phyloP scores from a whole-genome alignment of 2,329 filamentous ascomycete species.

The Alternaria atra region DNA sequence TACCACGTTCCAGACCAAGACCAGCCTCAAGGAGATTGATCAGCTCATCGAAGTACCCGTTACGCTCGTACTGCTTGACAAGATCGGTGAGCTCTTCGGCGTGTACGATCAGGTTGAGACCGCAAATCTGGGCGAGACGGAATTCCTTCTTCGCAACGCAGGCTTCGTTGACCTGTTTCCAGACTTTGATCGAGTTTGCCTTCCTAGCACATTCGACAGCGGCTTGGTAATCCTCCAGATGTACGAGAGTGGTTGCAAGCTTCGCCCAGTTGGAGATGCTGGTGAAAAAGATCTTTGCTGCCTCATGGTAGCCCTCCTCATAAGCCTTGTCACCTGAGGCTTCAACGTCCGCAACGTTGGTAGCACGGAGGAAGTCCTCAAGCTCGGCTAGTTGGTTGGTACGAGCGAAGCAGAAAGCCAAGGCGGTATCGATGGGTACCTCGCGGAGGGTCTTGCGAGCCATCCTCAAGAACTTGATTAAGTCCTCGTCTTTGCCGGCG shows the following conservation, averaged over 20 bases:
- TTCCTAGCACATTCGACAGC: constrained; percentile 98
- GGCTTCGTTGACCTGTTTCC: constrained; percentile 97
- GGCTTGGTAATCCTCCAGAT: constrained; percentile 95
- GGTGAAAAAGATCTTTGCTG: constrained; percentile 97
- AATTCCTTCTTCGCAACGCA: constrained; percentile 99
- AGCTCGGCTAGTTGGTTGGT: constrained; percentile 91
- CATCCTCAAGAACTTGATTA: constrained; percentile 97
- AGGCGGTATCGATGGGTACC: constrained; percentile 88
- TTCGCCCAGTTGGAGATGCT: constrained; percentile 99
- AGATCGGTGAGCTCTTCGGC: constrained; percentile 93
- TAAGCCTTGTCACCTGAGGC: constrained; percentile 98
- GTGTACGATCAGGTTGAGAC: constrained; percentile 96
- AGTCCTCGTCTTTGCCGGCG: constrained; percentile 96
- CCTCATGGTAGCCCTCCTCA: constrained; percentile 90
- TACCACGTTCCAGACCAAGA: constrained; percentile 81
- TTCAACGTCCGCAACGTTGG: constrained; percentile 95
- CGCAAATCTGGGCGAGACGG: constrained; percentile 97
- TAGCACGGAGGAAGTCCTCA: constrained; percentile 92
- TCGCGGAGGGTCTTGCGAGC: constrained; percentile 96
- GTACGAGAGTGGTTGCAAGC: constrained; percentile 95
- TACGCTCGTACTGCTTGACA: constrained; percentile 94
- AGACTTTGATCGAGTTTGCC: constrained; percentile 98
- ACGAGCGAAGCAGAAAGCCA: constrained; percentile 93
- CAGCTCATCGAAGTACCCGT: constrained; percentile 98
- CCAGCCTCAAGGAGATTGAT: constrained; percentile 94